Evolutionary conservation across 257 asterid genomes (phyloP).

Genomic region (Solanum bulbocastanum): DNA sequence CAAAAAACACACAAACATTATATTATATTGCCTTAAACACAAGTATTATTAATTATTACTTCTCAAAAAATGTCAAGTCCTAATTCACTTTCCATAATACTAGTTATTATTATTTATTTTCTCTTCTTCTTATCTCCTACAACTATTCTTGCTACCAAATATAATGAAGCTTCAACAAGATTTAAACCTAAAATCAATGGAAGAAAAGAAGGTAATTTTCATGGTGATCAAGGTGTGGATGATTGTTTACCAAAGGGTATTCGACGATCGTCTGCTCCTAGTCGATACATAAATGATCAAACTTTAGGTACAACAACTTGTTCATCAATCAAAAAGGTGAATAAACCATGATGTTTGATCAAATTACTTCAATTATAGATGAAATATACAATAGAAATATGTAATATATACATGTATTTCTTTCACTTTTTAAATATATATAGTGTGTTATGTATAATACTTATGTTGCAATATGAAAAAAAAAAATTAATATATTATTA

Average conservation of each 20-base stretch:
- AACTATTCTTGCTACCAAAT: background rate
- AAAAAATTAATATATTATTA: too few relatives aligned
- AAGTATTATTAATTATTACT: background rate
- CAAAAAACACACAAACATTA: background rate
- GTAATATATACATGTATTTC: background rate
- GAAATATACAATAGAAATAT: background rate
- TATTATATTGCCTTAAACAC: background rate
- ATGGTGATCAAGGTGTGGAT: constrained; percentile 26
- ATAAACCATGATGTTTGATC: constrained; percentile 26
- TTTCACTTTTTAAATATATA: background rate
- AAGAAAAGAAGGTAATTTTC: background rate
- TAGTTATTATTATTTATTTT: background rate
- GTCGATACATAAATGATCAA: constrained; percentile 44
- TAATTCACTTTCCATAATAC: background rate
- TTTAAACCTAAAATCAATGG: constrained; percentile 15
- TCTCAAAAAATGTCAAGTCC: background rate
- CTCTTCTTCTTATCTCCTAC: background rate
- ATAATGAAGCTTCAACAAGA: constrained; percentile 3
- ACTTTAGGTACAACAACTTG: constrained; percentile 28
- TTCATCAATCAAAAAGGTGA: constrained; percentile 9
- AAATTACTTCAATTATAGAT: background rate
- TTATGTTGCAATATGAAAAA: background rate
- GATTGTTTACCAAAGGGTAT: constrained; percentile 60
- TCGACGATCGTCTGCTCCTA: constrained; percentile 49
- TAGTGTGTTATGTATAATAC: background rate